Conservation (phyloP, 1,139 yeast genomes). For the Ogataea hybrid region DNA sequence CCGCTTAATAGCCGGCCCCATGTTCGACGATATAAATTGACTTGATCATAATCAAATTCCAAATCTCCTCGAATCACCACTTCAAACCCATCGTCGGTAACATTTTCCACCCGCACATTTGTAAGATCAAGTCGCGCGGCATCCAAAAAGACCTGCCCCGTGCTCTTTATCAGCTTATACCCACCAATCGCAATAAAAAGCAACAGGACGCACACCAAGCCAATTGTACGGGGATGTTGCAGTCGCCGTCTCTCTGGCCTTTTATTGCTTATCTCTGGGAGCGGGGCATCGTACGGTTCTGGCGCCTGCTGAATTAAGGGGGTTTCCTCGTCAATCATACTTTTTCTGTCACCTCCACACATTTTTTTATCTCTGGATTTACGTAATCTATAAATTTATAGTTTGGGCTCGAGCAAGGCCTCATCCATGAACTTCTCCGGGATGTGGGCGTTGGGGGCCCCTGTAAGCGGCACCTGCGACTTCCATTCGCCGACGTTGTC, state of each 20-base stretch:
- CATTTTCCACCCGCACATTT: not conserved
- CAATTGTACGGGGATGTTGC: too few relatives aligned
- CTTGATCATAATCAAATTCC: constrained; percentile 9
- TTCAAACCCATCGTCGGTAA: constrained; percentile 7
- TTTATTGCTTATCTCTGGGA: not conserved
- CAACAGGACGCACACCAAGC: not conserved
- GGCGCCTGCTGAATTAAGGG: constrained; percentile 2
- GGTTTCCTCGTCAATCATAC: constrained; percentile 4
- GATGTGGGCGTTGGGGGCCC: constrained; percentile 41
- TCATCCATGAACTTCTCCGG: constrained; percentile 25
- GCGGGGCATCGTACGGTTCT: not conserved
- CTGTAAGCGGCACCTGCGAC: constrained; percentile 40
- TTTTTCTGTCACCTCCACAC: not conserved
- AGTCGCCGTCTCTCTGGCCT: too few relatives aligned
- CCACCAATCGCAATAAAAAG: not conserved
- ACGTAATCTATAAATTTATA: constrained; percentile 15
- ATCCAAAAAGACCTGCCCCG: constrained; percentile 1
- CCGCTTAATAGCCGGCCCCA: too few relatives aligned
- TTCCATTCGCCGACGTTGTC: constrained; percentile 42
- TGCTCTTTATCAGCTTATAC: constrained; percentile 1
- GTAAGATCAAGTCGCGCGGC: constrained; percentile 3
- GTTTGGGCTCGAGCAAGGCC: constrained; percentile 22
- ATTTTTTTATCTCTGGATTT: not conserved
- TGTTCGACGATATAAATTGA: too few relatives aligned
- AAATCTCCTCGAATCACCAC: constrained; percentile 3